Conservation (phyloP, 2,329 filamentous ascomycete genomes). For the Microcyclosporella mali region DNA sequence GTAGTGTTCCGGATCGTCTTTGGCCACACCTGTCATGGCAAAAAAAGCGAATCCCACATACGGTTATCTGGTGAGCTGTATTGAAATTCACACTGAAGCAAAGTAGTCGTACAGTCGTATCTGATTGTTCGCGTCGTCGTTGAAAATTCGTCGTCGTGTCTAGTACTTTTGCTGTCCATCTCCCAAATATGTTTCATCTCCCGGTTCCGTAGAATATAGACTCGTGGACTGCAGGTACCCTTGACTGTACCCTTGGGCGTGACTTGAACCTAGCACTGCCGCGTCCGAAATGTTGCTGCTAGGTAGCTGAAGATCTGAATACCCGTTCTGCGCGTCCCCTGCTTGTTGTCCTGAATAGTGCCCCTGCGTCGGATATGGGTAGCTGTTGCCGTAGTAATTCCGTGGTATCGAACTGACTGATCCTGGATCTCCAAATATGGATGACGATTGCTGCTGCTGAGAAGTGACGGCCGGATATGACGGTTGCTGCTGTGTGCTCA, state of each 20-base stretch:
- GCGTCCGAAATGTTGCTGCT: conserved; percentile 8
- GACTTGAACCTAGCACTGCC: conserved; percentile 5
- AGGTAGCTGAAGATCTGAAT: conserved; percentile 12
- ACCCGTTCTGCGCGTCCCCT: conserved; percentile 1
- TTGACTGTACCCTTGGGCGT: conserved; percentile 11
- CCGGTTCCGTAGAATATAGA: conserved; percentile 4
- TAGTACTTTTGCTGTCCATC: conserved; percentile 3
- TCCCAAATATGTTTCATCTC: neutral
- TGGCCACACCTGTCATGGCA: too few species aligned
- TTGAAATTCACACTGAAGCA: too few species aligned
- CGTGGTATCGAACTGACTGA: conserved; percentile 14
- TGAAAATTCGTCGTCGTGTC: too few species aligned
- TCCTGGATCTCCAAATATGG: conserved; percentile 16
- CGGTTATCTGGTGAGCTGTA: too few species aligned
- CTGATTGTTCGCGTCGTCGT: too few species aligned
- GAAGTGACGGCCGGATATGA: conserved; percentile 9
- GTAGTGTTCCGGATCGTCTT: too few species aligned
- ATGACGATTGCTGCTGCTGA: conserved; percentile 9
- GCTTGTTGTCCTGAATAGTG: conserved; percentile 7
- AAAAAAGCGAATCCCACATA: too few species aligned
- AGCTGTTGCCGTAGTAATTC: conserved; percentile 10
- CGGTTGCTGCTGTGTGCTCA: conserved; percentile 11
- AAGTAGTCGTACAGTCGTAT: too few species aligned
- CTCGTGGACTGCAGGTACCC: conserved; percentile 2
- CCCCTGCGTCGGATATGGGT: conserved; percentile 9